These are phyloP conservation scores for Tolypocladium ophioglossoides DNA, from an alignment of 2,329 filamentous ascomycete species.

Conservation along the genomic window DNA sequence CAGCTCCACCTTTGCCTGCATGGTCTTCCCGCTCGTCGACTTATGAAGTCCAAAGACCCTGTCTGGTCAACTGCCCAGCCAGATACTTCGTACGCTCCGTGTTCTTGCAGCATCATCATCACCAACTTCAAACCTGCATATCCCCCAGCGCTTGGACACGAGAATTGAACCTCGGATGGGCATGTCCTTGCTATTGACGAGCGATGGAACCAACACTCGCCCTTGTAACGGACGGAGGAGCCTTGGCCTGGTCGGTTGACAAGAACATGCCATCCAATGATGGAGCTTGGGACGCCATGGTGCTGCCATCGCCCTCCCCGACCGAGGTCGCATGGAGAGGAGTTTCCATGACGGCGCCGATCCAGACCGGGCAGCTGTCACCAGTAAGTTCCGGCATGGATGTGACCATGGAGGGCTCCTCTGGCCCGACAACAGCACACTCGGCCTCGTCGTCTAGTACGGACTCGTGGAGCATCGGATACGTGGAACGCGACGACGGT, in stretches of 20 bases:
- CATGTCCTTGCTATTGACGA: slow-evolving; percentile 32
- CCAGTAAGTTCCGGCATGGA: slow-evolving; percentile 42
- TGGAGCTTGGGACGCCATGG: slow-evolving; percentile 14
- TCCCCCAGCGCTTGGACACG: neutral
- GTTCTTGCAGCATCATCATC: neutral
- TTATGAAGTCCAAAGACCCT: slow-evolving; percentile 5
- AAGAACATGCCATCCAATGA: slow-evolving; percentile 35
- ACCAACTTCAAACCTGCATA: neutral
- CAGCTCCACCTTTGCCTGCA: slow-evolving; percentile 14
- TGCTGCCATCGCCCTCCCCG: slow-evolving; percentile 21
- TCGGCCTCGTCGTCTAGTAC: slow-evolving; percentile 36
- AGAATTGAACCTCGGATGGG: slow-evolving; percentile 9
- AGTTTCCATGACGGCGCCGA: slow-evolving; percentile 13
- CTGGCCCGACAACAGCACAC: slow-evolving; percentile 30
- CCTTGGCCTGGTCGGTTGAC: slow-evolving; percentile 34
- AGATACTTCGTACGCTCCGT: neutral
- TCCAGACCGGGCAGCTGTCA: slow-evolving; percentile 38
- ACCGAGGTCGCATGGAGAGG: slow-evolving; percentile 19
- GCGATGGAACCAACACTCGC: slow-evolving; percentile 36
- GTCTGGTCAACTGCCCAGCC: slow-evolving; percentile 8
- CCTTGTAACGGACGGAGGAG: slow-evolving; percentile 29
- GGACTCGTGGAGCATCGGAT: slow-evolving; percentile 33
- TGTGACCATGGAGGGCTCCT: slow-evolving; percentile 24
- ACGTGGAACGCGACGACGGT: slow-evolving; percentile 24
- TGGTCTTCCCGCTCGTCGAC: slow-evolving; percentile 8